Percentiles rank a stretch among this genome's conserved stretches.
Evolutionary conservation across 768 basidiomycete species (phyloP).

Genomic region (Suillus ampliporus): DNA sequence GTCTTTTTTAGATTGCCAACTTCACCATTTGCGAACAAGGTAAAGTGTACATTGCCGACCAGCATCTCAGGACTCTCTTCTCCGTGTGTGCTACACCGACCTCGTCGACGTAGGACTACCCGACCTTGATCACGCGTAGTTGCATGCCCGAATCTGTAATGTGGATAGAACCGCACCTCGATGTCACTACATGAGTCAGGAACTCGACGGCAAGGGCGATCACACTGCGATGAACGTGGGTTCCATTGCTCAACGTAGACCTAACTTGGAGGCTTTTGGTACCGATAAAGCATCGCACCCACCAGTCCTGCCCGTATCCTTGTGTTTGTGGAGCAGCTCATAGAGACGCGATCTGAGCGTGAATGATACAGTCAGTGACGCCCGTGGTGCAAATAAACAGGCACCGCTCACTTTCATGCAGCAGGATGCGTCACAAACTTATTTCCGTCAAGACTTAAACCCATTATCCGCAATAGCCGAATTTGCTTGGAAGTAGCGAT

Average conservation of each 20-base stretch:
- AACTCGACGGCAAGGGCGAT: slow-evolving; percentile 80
- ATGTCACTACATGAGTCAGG: slow-evolving; percentile 75
- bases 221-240: slow-evolving; percentile 86
- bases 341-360: not conserved
- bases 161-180: slow-evolving; percentile 71
- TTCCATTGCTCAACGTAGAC: slow-evolving; percentile 67
- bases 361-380: not conserved
- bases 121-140: slow-evolving; percentile 74
- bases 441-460: not conserved
- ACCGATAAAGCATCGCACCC: slow-evolving; percentile 54
- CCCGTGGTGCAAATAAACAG: not conserved
- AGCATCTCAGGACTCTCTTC: no score
- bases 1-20: slow-evolving; percentile 39
- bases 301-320: not conserved
- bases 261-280: slow-evolving; percentile 90
- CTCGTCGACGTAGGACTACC: slow-evolving; percentile 77
- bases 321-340: not conserved
- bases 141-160: slow-evolving; percentile 45
- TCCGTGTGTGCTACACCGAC: slow-evolving; percentile 43
- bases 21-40: slow-evolving; percentile 53
- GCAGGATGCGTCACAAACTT: not conserved
- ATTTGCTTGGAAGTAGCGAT: not conserved
- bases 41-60: not conserved
- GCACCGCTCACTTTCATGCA: not conserved
- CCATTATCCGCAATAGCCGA: not conserved